Evolutionary conservation across 441 rosid species (phyloP), one percentile per base, ranked within the genome.

Genomic region (Macaranga tanarius): DNA sequence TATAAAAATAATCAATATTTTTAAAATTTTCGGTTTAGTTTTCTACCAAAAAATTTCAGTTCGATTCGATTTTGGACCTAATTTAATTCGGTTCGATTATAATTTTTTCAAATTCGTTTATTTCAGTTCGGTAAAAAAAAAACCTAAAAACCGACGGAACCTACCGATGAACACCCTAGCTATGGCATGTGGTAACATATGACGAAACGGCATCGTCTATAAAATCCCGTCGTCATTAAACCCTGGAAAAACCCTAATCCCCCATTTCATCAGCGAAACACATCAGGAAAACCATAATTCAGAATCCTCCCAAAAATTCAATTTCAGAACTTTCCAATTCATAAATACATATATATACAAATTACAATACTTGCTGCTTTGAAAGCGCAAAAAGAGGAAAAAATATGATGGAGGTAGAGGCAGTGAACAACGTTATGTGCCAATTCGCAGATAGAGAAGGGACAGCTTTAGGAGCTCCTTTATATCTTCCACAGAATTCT

Each of bases 371-470:
- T 10, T 10, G 38, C 47, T 42, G 8, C 0, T 42, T 31, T 20
- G 1, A 10, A 38, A 28, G 2, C 12, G 22, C 0, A 31, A 23
- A 13, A 28, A 9, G 0, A n/a, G 57, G 19, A 2, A 34, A 48
- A 2, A 31, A 54, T 51, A 20, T 57, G 62, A 80, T 76, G 78
- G 83, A 80, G 60, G 73, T 44, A n/a, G 82, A 76, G 69, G 25
- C 70, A 3, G 73, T 76, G 68, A 80, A 80, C 62, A 80, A 71
- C 5, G 96, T 96, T 55, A 86, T 93, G 92, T 90, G 98, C 81
- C 86, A 88, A 31, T 83, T 96, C 75, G 81, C 89, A 34, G 98
- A 92, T 82, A 89, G 93, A 5, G 99, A 92, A 75, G 98, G 98
- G 71, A 79, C 73, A 34, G 71, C 84, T 1, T 73, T 92, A 11